These are phyloP conservation scores for Fusarium protoensiforme DNA, from an alignment of 2,329 filamentous ascomycete species.

Conservation along the genomic window DNA sequence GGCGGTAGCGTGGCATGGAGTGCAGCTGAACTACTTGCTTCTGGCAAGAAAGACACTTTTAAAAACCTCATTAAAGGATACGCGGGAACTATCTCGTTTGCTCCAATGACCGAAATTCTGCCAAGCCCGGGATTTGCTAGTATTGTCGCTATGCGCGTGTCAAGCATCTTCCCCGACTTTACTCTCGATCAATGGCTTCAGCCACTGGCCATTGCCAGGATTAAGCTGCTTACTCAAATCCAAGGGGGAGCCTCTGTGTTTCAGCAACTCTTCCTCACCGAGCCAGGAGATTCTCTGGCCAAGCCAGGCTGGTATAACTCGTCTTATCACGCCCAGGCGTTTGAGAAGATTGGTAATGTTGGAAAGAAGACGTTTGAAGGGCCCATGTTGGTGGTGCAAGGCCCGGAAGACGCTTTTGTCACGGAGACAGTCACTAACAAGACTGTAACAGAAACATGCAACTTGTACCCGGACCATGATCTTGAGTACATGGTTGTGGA, in stretches of 20 bases:
- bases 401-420: not conserved
- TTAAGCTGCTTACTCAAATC: slow-evolving; percentile 4
- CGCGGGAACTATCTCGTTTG: slow-evolving; percentile 20
- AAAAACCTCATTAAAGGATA: not conserved
- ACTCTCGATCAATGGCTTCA: slow-evolving; percentile 25
- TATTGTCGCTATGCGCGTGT: not conserved
- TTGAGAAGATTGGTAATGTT: not conserved
- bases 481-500: slow-evolving; percentile 1
- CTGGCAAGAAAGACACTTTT: slow-evolving; percentile 19
- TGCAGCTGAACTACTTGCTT: slow-evolving; percentile 37
- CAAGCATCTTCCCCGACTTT: slow-evolving; percentile 23
- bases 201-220: slow-evolving; percentile 11
- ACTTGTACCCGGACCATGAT: accelerated
- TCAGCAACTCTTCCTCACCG: slow-evolving; percentile 5
- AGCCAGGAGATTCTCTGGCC: accelerated
- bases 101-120: slow-evolving; percentile 11
- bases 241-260: not conserved
- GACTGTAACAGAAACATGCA: not conserved
- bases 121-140: not conserved
- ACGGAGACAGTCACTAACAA: not conserved
- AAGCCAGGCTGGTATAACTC: not conserved
- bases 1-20: slow-evolving; percentile 58
- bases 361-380: not conserved
- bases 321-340: slow-evolving; percentile 8
- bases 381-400: slow-evolving; percentile 6